These are phyloP conservation scores for Singerocomus inundabilis DNA, from an alignment of 1,284 basidiomycete species.

Conservation along the genomic window DNA sequence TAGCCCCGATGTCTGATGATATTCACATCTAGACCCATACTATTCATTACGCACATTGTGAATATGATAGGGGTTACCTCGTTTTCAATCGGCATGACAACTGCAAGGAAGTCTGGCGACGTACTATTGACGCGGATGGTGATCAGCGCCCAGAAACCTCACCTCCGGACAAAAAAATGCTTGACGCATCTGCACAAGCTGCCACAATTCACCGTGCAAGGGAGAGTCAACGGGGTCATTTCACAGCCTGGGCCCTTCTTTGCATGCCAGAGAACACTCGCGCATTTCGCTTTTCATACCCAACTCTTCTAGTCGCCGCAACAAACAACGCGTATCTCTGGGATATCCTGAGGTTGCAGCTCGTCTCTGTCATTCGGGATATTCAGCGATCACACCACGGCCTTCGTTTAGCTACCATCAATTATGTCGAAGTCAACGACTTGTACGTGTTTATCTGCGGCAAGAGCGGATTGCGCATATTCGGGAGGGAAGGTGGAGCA, in stretches of 20 bases:
- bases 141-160: conserved; percentile 29
- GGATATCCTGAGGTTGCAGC: conserved; percentile 51
- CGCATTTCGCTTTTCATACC: conserved; percentile 69
- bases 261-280: conserved; percentile 43
- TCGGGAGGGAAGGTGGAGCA: conserved; percentile 47
- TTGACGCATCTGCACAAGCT: conserved; percentile 21
- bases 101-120: conserved; percentile 69
- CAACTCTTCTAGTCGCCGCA: conserved; percentile 53
- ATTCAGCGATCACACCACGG: conserved; percentile 34
- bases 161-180: conserved; percentile 40
- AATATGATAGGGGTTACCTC: conserved; percentile 70
- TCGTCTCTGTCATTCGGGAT: conserved; percentile 46
- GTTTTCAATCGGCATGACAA: conserved; percentile 61
- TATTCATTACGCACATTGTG: conserved; percentile 62
- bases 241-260: conserved; percentile 59
- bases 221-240: conserved; percentile 41
- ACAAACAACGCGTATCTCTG: conserved; percentile 51
- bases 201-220: conserved; percentile 8
- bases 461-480: conserved; percentile 46
- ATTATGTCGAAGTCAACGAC: conserved; percentile 66
- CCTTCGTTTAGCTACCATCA: conserved; percentile 40
- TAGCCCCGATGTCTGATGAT: conserved; percentile 5
- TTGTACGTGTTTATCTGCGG: conserved; percentile 63
- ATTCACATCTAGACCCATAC: conserved; percentile 45
- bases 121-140: conserved; percentile 31